Evolutionary conservation across 306 rosid genomes (phyloP), one percentile per base, ranked within the genome.

Genomic region (Dalbergia cultrata): DNA sequence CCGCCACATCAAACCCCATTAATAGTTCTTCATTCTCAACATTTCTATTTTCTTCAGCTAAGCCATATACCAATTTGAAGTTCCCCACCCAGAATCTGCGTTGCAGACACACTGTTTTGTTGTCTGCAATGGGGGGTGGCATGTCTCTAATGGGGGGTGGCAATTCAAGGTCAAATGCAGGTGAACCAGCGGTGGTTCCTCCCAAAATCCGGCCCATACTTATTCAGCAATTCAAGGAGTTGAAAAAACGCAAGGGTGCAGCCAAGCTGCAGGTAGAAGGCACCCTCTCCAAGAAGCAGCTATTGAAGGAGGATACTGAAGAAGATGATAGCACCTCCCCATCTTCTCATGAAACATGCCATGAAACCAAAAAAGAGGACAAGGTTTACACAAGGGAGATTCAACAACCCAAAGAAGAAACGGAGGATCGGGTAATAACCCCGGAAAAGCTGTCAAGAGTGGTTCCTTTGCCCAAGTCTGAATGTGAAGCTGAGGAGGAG

Each of bases 131-230:
- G 97, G 97, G 97, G 44, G 73, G 84, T 26, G 80, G 84, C 13
- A 87, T 43, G 17, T 74, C 68, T 65, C 63, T 61, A 88, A 94
- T 92, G 97, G 97, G 97, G 47, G 74, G 85, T 21, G 82, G 85
- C 9, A 87, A 37, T 62, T 90, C 97, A 14, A 95, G 75, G 88
- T 73, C 79, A 70, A 75, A 73, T 65, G 61, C 85, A 14, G 80
- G 77, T 0, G 53, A 58, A 47, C 82, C 62, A 41, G 88, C 79
- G 43, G 81, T 17, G 1, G 22, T 79, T 2, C 86, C 93, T n/a
- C 44, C 72, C 13, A 86, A 73, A 59, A 64, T 78, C 5, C 88
- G 81, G 16, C 77, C 96, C 5, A 45, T 86, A 18, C 43, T 85
- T 16, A 16, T 75, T 5, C 64, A 65, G 0, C 37, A 69, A 13